Evolutionary conservation across 116 monocot species (phyloP).

Genomic region (Thalassia testudinum): DNA sequence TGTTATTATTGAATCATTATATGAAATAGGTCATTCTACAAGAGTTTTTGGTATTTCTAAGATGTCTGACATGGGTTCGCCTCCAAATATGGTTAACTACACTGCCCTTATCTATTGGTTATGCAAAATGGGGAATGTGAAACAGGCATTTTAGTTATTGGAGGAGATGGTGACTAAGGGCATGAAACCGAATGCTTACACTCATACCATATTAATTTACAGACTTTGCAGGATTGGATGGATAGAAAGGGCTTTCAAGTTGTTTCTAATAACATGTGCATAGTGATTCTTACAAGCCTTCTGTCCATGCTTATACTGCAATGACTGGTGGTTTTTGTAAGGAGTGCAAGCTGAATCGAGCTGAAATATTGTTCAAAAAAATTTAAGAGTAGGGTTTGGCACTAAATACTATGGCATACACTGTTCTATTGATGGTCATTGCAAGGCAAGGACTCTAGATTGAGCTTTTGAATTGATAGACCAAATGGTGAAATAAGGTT

Average conservation of each 20-base stretch:
- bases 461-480: conserved; percentile 45
- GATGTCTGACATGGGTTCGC: conserved; percentile 40
- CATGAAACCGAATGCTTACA: conserved; percentile 85
- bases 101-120: conserved; percentile 68
- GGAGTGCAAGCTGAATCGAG: conserved; percentile 70
- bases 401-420: conserved; percentile 73
- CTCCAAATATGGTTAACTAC: conserved; percentile 89
- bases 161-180: conserved; percentile 76
- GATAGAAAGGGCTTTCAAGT: conserved; percentile 83
- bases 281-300: conserved; percentile 81
- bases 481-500: conserved; percentile 45
- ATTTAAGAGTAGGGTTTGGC: conserved; percentile 67
- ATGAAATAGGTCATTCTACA: conserved; percentile 32
- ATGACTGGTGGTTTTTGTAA: conserved; percentile 88
- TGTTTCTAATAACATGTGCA: conserved; percentile 86
- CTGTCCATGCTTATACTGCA: conserved; percentile 73
- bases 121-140: conserved; percentile 76
- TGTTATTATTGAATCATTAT: conserved; percentile 42
- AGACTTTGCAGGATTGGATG: conserved; percentile 93
- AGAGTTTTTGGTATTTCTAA: conserved; percentile 35
- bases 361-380: conserved; percentile 66
- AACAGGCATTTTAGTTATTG: conserved; percentile 80
- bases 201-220: conserved; percentile 70
- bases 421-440: conserved; percentile 64
- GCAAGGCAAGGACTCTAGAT: conserved; percentile 59